These are phyloP conservation scores for Monosporascus sp. DNA, from an alignment of 2,329 filamentous ascomycete genomes.

Conservation along the genomic window DNA sequence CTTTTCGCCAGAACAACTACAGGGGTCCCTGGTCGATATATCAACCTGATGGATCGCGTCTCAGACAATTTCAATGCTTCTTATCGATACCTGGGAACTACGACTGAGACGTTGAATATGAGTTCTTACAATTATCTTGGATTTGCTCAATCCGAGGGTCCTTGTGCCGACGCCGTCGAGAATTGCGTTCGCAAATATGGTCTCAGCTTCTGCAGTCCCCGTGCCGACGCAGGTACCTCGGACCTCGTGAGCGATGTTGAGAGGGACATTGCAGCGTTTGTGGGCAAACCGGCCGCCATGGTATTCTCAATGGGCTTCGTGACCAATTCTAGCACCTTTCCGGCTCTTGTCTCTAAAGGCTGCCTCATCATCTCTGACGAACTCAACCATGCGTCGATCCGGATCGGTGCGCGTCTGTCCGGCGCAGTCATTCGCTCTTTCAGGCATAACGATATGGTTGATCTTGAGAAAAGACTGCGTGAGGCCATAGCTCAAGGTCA, in stretches of 20 bases:
- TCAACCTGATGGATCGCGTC: conserved; percentile 85
- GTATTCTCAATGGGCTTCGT: conserved; percentile 99
- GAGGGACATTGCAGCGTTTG: conserved; percentile 80
- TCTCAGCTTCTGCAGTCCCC: conserved; percentile 74
- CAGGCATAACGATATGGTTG: conserved; percentile 93
- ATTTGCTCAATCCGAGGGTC: conserved; percentile 94
- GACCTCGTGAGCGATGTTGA: conserved; percentile 89
- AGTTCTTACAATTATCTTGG: conserved; percentile 99
- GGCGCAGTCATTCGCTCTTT: conserved; percentile 94
- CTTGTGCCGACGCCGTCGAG: conserved; percentile 90
- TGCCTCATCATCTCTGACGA: conserved; percentile 95
- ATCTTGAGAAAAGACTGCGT: conserved; percentile 79
- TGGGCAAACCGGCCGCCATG: conserved; percentile 91
- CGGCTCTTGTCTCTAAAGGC: conserved; percentile 85
- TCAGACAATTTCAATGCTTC: conserved; percentile 88
- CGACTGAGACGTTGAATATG: conserved; percentile 94
- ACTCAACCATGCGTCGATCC: conserved; percentile 95
- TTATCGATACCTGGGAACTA: conserved; percentile 84
- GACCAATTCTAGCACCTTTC: conserved; percentile 90
- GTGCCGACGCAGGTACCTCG: conserved; percentile 78
- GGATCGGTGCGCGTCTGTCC: conserved; percentile 87
- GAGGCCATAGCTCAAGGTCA: conserved; percentile 95
- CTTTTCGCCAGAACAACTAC: conserved; percentile 91
- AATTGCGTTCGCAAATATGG: conserved; percentile 80
- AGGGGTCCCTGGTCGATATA: conserved; percentile 88